Base-by-base conservation (phyloP, 2,329 filamentous ascomycete species). In the Huntiella abstrusa region DNA sequence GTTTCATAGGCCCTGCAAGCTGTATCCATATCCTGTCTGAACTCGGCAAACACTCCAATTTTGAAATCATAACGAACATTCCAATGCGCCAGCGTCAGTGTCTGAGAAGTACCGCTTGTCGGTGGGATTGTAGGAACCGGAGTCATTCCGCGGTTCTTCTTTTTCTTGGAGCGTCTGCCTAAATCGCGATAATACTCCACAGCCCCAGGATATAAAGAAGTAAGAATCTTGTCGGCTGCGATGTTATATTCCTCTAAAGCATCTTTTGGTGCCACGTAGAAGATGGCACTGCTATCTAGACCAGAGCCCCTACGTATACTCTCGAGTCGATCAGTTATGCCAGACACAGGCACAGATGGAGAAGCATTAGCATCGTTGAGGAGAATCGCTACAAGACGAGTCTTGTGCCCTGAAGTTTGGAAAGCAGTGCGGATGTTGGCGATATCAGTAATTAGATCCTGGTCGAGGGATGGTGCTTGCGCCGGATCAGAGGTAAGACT, bases 1-100 rank as follows among this genome's bases (percentile, higher is more conserved):
- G 80, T 79, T 56, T 91, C 84, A 54, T 87, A 95, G 45, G 84
- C 86, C 38, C 86, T 75, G 55, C 84, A 69, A 1, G 91, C 86
- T 16, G 76, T 77, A 57, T 95, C 88, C 70, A 88, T 83, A 59
- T 96, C 91, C 57, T 92, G 83, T 6, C 91, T 75, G 53, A 93
- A 95, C 57, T 96, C 88, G 22, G 87, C 84, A 57, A 96, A 83
- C 0, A 94, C 69, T 5, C 80, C 88, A 13, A 87, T 71, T 59
- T 98, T 98, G 64, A 93, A 86, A 56, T 98, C 88, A 60, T 95
- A 95, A 12, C 88, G 79, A 45, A 92, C 80, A 56, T 85, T 86
- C 91, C 88, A 98, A 3, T 84, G 87, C 37, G 85, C 77, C 7
- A 80, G 67, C 1, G 86, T 83, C n/a, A 95, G 63, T 0, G 82